These are phyloP conservation scores for Pinus tabuliformis DNA, from an alignment of 75 land plant species.

Conservation along the genomic window DNA sequence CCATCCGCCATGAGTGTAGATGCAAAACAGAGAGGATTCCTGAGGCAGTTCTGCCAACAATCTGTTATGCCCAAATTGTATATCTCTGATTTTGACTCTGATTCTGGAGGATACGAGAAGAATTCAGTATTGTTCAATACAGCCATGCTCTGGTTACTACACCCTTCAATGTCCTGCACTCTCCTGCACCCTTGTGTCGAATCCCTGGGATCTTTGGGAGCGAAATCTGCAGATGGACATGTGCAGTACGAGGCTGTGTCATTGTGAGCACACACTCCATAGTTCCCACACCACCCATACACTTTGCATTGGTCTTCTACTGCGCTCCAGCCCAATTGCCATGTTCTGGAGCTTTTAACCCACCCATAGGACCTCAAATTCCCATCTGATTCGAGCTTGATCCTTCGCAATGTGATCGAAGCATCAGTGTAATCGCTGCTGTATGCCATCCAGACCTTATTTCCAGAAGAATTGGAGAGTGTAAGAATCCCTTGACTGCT, in stretches of 20 bases:
- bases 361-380: constrained; percentile 57
- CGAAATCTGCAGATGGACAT: constrained; percentile 54
- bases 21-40: constrained; percentile 34
- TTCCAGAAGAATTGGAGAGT: constrained; percentile 7
- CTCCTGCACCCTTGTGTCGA: constrained; percentile 48
- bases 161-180: constrained; percentile 27
- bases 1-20: constrained; percentile 60
- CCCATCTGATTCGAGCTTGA: constrained; percentile 62
- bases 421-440: constrained; percentile 52
- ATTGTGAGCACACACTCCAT: constrained; percentile 66
- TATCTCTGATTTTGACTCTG: not conserved
- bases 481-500: not conserved
- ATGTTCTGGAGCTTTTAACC: constrained; percentile 18
- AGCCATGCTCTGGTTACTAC: constrained; percentile 43
- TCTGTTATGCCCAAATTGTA: constrained; percentile 17
- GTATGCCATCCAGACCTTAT: constrained; percentile 1
- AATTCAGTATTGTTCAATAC: constrained; percentile 35
- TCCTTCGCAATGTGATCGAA: constrained; percentile 23
- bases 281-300: constrained; percentile 68
- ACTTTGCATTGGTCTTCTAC: constrained; percentile 67
- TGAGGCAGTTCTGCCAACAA: constrained; percentile 31
- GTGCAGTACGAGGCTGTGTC: constrained; percentile 41
- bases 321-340: constrained; percentile 51
- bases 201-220: constrained; percentile 22
- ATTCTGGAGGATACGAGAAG: constrained; percentile 42